Evolutionary conservation across 2,329 filamentous ascomycete species (phyloP).

Genomic region (Ophiosphaerella herpotricha): DNA sequence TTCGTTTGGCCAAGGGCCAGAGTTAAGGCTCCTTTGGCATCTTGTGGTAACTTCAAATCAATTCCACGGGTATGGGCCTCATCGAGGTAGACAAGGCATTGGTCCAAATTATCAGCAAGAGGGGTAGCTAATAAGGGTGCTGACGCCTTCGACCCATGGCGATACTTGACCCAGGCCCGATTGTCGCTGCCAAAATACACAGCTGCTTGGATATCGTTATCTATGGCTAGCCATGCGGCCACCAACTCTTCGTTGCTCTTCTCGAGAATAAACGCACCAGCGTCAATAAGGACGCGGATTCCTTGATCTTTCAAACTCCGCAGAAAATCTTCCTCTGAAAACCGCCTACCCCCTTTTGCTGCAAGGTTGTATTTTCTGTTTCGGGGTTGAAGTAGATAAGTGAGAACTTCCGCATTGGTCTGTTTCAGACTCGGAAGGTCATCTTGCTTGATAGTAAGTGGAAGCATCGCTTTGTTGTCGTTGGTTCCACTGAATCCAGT

Average conservation of each 20-base stretch:
- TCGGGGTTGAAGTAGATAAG: slow-evolving; percentile 57
- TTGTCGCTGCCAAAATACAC: background rate
- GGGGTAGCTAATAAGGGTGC: background rate
- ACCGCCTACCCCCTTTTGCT: no score
- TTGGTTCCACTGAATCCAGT: slow-evolving; percentile 72
- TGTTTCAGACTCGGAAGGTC: slow-evolving; percentile 59
- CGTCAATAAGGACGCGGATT: slow-evolving; percentile 67
- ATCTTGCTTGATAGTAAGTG: slow-evolving; percentile 57
- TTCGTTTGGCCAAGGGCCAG: no score
- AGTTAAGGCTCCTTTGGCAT: no score
- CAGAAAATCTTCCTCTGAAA: no score
- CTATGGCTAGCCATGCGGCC: slow-evolving; percentile 52
- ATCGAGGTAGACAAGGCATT: slow-evolving; percentile 70
- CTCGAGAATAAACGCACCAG: slow-evolving; percentile 70
- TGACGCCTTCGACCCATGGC: background rate
- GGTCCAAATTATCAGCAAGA: slow-evolving; percentile 36
- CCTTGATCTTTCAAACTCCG: slow-evolving; percentile 34
- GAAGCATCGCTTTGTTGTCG: slow-evolving; percentile 61
- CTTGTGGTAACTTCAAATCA: slow-evolving; percentile 64
- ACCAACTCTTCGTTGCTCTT: slow-evolving; percentile 51
- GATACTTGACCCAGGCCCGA: background rate
- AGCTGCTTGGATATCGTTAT: slow-evolving; percentile 17
- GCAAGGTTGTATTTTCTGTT: slow-evolving; percentile 50
- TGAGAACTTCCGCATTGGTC: slow-evolving; percentile 68
- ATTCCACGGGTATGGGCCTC: slow-evolving; percentile 72